Conservation (phyloP, 257 asterid species). For the Salvia splendens region DNA sequence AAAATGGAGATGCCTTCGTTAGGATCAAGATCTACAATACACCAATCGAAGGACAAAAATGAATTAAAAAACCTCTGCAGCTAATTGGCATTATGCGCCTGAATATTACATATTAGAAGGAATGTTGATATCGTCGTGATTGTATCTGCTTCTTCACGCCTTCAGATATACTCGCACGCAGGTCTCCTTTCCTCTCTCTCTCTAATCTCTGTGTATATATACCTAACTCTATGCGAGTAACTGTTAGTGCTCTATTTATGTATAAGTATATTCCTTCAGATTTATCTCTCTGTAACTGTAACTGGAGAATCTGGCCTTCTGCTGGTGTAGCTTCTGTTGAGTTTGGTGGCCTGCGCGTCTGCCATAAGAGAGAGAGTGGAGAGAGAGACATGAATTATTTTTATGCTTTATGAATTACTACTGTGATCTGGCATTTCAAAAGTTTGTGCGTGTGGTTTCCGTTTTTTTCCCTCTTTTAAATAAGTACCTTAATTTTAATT, state of each 20-base stretch:
- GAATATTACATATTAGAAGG: slow-evolving; percentile 28
- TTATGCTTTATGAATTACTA: background rate
- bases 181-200: slow-evolving; percentile 16
- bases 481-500: too few relatives aligned
- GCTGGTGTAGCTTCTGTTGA: slow-evolving; percentile 35
- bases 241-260: background rate
- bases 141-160: slow-evolving; percentile 26
- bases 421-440: slow-evolving; percentile 24
- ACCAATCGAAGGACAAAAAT: slow-evolving; percentile 11
- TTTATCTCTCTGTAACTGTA: slow-evolving; percentile 31
- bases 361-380: slow-evolving; percentile 31
- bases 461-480: background rate
- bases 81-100: slow-evolving; percentile 28
- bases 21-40: slow-evolving; percentile 41
- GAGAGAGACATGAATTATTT: background rate
- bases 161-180: slow-evolving; percentile 25
- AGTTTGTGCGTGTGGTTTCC: slow-evolving; percentile 4
- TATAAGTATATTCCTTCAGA: background rate
- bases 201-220: slow-evolving; percentile 1
- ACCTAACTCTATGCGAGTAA: background rate
- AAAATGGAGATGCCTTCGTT: slow-evolving; percentile 23
- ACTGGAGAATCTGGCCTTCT: slow-evolving; percentile 32
- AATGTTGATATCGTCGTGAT: slow-evolving; percentile 27
- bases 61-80: slow-evolving; percentile 19
- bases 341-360: slow-evolving; percentile 56